Percentiles rank a stretch among this genome's conserved stretches.
These are phyloP conservation scores for Biancaea sappan DNA, from an alignment of 306 rosid genomes.

Conservation along the genomic window DNA sequence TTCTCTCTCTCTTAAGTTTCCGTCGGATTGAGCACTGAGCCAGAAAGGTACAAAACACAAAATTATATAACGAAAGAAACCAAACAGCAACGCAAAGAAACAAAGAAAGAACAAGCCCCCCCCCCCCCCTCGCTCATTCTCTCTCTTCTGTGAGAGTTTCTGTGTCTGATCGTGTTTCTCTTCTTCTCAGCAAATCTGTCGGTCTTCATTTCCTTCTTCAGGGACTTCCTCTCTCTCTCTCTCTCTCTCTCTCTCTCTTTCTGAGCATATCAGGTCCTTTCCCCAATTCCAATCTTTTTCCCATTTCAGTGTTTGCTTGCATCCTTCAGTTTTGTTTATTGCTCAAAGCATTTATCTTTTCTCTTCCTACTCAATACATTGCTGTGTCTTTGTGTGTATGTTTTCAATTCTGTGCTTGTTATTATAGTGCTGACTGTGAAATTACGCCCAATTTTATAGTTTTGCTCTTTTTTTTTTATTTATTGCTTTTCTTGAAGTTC, in stretches of 20 bases:
- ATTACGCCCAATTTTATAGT: constrained; percentile 14
- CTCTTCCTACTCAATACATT: neutral
- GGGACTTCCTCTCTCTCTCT: neutral
- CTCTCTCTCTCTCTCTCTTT: neutral
- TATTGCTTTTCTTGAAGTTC: neutral
- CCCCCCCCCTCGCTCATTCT: constrained; percentile 40
- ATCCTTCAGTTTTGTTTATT: constrained; percentile 11
- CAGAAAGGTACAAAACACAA: neutral
- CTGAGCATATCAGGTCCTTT: constrained; percentile 47
- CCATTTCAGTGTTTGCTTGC: neutral
- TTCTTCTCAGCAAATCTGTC: constrained; percentile 10
- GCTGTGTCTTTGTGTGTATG: neutral
- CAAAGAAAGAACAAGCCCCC: neutral
- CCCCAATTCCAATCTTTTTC: constrained; percentile 26
- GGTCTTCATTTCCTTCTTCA: neutral
- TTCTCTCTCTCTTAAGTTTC: neutral
- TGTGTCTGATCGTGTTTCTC: neutral
- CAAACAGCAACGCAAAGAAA: neutral
- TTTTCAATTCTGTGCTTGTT: neutral
- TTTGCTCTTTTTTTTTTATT: neutral
- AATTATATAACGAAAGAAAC: neutral
- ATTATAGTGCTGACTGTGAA: constrained; percentile 5
- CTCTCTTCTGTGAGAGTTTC: neutral
- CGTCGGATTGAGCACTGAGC: neutral
- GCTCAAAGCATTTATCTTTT: neutral